A percentile compares a stretch with the other conserved stretches of the same genome.
Evolutionary conservation across 2,329 filamentous ascomycete species (phyloP).

Genomic region (Pseudocercospora crystallina): DNA sequence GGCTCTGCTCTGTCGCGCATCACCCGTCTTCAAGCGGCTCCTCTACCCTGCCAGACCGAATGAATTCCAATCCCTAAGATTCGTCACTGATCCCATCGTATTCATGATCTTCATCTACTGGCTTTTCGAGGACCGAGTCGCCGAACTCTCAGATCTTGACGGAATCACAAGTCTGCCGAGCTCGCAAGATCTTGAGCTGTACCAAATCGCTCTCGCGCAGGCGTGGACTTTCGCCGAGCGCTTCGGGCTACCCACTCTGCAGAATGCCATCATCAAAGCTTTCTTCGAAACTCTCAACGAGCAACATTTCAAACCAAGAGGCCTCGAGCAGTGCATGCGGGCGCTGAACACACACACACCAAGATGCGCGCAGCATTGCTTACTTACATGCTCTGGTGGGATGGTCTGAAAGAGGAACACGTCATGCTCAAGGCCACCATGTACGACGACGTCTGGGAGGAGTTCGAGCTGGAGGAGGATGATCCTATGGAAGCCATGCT

Average conservation of each 20-base stretch:
- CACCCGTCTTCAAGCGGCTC: background rate
- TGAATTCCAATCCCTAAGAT: background rate
- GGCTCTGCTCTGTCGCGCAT: background rate
- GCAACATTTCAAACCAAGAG: too few relatives aligned
- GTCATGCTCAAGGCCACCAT: too few relatives aligned
- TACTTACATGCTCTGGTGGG: conserved; percentile 8
- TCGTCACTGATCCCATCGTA: background rate
- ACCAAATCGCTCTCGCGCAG: background rate
- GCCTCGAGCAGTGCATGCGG: background rate
- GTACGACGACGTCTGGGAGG: too few relatives aligned
- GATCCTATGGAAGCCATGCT: background rate
- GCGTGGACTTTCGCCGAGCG: conserved; percentile 1
- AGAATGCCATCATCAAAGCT: conserved; percentile 1
- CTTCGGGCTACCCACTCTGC: background rate
- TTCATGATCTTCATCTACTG: conserved; percentile 3
- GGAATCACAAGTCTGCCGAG: background rate
- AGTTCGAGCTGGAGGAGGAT: background rate
- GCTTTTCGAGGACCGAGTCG: background rate
- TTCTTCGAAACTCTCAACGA: background rate
- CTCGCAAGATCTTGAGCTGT: background rate
- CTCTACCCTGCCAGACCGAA: background rate
- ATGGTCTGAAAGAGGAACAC: background rate
- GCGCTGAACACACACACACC: background rate
- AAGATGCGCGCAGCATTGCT: conserved; percentile 6
- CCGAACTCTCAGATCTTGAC: background rate